Evolutionary conservation across 768 basidiomycete species (phyloP).

Genomic region (Plicaturopsis crispa): DNA sequence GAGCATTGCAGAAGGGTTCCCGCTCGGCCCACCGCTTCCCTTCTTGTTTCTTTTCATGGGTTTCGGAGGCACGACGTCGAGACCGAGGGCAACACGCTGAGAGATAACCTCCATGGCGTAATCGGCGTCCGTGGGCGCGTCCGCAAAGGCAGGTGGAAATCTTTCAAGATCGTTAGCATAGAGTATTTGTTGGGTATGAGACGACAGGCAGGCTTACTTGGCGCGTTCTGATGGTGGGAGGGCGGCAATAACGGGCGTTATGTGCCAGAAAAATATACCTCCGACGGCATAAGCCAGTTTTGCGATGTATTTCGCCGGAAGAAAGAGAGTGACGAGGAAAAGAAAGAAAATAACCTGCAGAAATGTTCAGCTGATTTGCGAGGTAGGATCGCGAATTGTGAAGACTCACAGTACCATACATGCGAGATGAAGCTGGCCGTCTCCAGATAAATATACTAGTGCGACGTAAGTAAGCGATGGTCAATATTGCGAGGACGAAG

Average conservation of each 20-base stretch:
- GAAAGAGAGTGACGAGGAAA: constrained; percentile 30
- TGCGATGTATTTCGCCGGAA: constrained; percentile 43
- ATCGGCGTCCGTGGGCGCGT: constrained; percentile 61
- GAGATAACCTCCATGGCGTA: constrained; percentile 67
- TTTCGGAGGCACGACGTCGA: constrained; percentile 32
- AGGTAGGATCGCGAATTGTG: too few species aligned
- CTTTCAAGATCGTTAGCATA: constrained; percentile 19
- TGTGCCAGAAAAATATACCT: constrained; percentile 59
- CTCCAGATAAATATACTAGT: constrained; percentile 65
- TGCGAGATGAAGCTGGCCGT: constrained; percentile 37
- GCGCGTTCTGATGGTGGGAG: constrained; percentile 37
- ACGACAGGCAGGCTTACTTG: constrained; percentile 27
- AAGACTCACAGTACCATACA: constrained; percentile 41
- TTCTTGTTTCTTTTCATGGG: constrained; percentile 10
- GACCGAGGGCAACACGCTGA: constrained; percentile 46
- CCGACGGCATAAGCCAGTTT: constrained; percentile 37
- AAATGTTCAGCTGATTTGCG: neutral
- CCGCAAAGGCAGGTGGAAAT: constrained; percentile 36
- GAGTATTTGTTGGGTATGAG: neutral
- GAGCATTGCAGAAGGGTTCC: too few species aligned
- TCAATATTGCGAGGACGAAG: constrained; percentile 1
- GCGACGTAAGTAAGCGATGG: neutral
- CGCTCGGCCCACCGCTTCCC: constrained; percentile 6
- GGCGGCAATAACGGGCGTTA: constrained; percentile 45
- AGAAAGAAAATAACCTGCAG: constrained; percentile 30